Percentiles rank a stretch among this genome's conserved stretches.
These are phyloP conservation scores for Picea abies DNA, from an alignment of 83 land plant genomes.

Conservation along the genomic window DNA sequence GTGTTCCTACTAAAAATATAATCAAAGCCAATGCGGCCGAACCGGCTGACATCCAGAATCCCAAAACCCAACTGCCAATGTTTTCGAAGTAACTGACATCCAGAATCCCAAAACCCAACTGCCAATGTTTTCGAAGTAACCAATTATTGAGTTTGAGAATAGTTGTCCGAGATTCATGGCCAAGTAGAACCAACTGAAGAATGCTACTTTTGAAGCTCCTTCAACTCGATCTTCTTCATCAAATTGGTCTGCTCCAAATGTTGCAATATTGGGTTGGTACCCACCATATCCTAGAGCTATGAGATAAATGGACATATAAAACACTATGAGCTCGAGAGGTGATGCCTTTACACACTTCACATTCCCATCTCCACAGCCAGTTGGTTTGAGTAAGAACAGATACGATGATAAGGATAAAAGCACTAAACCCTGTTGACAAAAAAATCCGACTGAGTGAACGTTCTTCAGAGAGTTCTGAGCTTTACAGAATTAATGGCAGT, in stretches of 20 bases:
- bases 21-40: conserved; percentile 30
- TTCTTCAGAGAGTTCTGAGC: rapidly evolving
- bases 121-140: conserved; percentile 44
- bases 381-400: conserved; percentile 23
- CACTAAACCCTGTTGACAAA: conserved; percentile 35
- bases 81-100: conserved; percentile 42
- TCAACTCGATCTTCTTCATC: conserved; percentile 41
- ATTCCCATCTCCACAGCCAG: conserved; percentile 3
- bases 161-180: conserved; percentile 29
- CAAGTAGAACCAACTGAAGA: conserved; percentile 63
- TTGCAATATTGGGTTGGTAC: conserved; percentile 37
- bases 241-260: conserved; percentile 71
- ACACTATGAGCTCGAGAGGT: conserved; percentile 10
- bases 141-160: conserved; percentile 39
- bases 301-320: conserved; percentile 40
- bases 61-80: conserved; percentile 38
- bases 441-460: too few relatives aligned
- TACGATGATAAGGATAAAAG: conserved; percentile 39
- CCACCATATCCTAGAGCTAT: conserved; percentile 62
- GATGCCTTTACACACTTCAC: conserved; percentile 19
- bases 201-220: conserved; percentile 22
- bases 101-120: conserved; percentile 50
- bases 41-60: conserved; percentile 42
- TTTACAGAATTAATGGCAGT: too few relatives aligned
- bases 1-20: conserved; percentile 37